Base-by-base conservation (phyloP, 257 asterid genomes). In the Linderniella brevidens region DNA sequence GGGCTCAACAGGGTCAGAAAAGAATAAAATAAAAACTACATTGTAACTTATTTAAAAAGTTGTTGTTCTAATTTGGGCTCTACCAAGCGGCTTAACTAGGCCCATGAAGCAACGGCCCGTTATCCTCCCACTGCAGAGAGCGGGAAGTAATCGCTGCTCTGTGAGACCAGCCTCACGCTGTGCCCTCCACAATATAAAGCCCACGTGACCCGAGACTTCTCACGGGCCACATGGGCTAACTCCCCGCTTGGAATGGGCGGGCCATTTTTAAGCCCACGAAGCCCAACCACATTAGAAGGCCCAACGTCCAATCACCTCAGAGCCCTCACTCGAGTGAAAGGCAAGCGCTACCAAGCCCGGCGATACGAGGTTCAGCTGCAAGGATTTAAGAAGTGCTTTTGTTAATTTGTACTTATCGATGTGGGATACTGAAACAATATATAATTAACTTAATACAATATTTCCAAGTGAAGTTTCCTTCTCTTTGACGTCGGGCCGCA, bases 111-210 rank as follows among this genome's bases (percentile, higher is more conserved):
- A 49, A 11, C 18, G 35, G 54, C 54, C 54, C 35, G 54, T 49
- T 49, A 49, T 49, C 54, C 54, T 25, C 29, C 54, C 54, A 49
- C 54, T 49, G 54, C 54, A n/a, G 7, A 32, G 41, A 49, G 54
- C 40, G 54, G 54, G 41, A 25, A 17, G 54, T 49, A 11, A 4
- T 49, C 54, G 54, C 41, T 49, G 48, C 48, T 43, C 48, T 43
- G 48, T 43, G 16, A 16, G 9, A 39, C 48, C 48, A 43, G 48
- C 48, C 48, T 43, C 2, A 43, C 48, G 48, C 48, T 8, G 1
- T 43, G 19, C 48, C 48, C 48, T 43, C 17, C 48, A 43, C 48
- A n/a, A n/a, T 43, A 1, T 43, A 43, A 43, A 17, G 17, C 4
- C 48, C 48, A 11, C 4, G 48, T 13, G 19, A 20, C 39, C 12